Base-by-base conservation (phyloP, 1,284 basidiomycete genomes). In the Cystobasidium sp. region DNA sequence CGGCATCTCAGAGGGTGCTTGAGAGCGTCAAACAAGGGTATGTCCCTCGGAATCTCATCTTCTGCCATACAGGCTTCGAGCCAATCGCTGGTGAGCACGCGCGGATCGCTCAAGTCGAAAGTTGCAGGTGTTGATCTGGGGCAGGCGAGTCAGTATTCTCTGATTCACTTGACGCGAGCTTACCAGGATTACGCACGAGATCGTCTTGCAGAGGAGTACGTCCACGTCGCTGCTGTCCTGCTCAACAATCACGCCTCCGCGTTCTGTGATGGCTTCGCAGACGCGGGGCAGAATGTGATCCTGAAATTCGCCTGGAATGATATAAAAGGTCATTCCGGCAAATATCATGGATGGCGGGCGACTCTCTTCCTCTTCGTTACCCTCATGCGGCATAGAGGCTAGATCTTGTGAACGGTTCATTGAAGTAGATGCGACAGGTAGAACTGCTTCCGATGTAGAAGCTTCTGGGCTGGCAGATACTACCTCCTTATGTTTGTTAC, bases 61-160 rank as follows among this genome's bases (percentile, higher is more conserved):
- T 39, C 41, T 44, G 59, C 59, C 43, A 59, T 49, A n/a, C 55
- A 68, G 16, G 43, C 56, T 52, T 73, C 62, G 6, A 73, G 52
- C 70, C 70, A 73, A 18, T 64, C 43, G 20, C 51, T 63, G 16
- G 70, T 73, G 1, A 65, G 43, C 6, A 73, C 12, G 39, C 70
- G 62, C 18, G 70, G 52, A 39, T 73, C 70, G 16, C 31, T 37
- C 1, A 63, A 18, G 41, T 64, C 49, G 49, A 51, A 63, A 24
- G 44, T 24, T 14, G 49, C 20, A 9, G 20, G 10, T 41, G 44
- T 43, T 37, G 53, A 22, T 3, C 69, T 71, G 58, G 1, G 43
- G 20, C 12, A 49, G 46, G 6, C 6, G 46, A n/a, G n/a, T 14
- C 14, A n/a, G 46, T 49, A 14, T 14, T 12, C 31, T 12, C 31